Percentiles rank a stretch among this genome's conserved stretches.
Evolutionary conservation across 192 early-diverging fungal genomes (phyloP).

Genomic region (Backusella tarrabulga): DNA sequence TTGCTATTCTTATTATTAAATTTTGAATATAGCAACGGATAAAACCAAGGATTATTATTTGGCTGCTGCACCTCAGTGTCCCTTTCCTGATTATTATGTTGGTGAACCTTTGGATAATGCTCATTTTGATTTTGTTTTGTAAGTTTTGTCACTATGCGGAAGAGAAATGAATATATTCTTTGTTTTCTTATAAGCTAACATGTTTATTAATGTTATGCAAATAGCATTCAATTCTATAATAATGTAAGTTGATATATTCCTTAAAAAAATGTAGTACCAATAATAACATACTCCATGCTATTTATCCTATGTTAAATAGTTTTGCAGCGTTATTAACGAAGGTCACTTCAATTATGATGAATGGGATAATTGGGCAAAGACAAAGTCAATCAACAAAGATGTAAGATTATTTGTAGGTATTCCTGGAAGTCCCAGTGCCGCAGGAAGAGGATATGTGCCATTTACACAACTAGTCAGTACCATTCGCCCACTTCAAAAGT

Average conservation of each 20-base stretch:
- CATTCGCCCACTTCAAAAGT: conserved; percentile 42
- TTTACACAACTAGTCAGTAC: conserved; percentile 44
- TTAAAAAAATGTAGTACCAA: not conserved
- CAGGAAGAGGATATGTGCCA: conserved; percentile 55
- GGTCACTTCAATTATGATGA: conserved; percentile 67
- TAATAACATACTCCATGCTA: not conserved
- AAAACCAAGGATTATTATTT: conserved; percentile 53
- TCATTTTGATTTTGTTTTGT: conserved; percentile 62
- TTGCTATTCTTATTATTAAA: conserved; percentile 41
- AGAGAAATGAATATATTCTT: not conserved
- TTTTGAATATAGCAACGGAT: conserved; percentile 45
- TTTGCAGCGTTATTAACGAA: conserved; percentile 50
- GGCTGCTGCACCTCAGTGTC: conserved; percentile 70
- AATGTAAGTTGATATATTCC: conserved; percentile 35
- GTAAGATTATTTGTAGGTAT: conserved; percentile 64
- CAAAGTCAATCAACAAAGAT: conserved; percentile 57
- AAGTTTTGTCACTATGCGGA: not conserved
- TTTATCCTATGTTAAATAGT: conserved; percentile 24
- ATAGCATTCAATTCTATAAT: conserved; percentile 75
- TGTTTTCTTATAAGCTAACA: not conserved
- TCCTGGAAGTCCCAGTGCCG: conserved; percentile 57
- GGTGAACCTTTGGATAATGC: conserved; percentile 55
- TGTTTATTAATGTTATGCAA: not conserved
- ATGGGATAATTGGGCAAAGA: conserved; percentile 67
- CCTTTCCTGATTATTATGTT: conserved; percentile 67